Conservation (phyloP, 257 asterid species). For the Solanum clarkiae region DNA sequence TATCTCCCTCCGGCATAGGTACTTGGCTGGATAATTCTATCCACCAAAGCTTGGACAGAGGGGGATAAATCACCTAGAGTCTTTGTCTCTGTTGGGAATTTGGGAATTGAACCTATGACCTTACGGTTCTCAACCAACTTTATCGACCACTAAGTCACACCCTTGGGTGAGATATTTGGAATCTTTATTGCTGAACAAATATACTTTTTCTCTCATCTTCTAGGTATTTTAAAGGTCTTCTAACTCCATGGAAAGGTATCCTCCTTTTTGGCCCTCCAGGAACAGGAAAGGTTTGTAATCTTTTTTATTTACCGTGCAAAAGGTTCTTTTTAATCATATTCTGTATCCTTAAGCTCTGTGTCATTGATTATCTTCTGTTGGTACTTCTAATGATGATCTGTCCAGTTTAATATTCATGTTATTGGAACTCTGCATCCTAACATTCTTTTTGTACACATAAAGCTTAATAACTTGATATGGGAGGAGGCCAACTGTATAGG, state of each 20-base stretch:
- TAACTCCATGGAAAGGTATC: constrained; percentile 98
- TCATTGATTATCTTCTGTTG: background rate
- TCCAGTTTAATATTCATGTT: background rate
- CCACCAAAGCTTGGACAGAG: background rate
- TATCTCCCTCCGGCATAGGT: background rate
- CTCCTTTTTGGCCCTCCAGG: constrained; percentile 99
- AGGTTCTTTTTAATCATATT: background rate
- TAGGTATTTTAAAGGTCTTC: constrained; percentile 95
- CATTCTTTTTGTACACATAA: background rate
- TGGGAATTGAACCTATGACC: background rate
- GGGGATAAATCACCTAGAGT: background rate
- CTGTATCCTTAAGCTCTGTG: background rate
- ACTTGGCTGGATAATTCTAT: background rate
- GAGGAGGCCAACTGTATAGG: background rate
- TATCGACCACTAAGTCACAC: background rate
- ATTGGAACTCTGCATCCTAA: background rate
- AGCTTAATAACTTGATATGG: background rate
- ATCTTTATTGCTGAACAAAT: background rate
- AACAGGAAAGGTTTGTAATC: constrained; percentile 83
- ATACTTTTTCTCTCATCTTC: constrained; percentile 2
- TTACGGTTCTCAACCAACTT: background rate
- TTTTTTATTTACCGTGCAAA: background rate
- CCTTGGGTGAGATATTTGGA: background rate
- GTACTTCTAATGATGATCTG: background rate
- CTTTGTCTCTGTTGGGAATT: background rate